These are phyloP conservation scores for Beauveria sp. DNA, from an alignment of 2,329 filamentous ascomycete species.

Conservation along the genomic window DNA sequence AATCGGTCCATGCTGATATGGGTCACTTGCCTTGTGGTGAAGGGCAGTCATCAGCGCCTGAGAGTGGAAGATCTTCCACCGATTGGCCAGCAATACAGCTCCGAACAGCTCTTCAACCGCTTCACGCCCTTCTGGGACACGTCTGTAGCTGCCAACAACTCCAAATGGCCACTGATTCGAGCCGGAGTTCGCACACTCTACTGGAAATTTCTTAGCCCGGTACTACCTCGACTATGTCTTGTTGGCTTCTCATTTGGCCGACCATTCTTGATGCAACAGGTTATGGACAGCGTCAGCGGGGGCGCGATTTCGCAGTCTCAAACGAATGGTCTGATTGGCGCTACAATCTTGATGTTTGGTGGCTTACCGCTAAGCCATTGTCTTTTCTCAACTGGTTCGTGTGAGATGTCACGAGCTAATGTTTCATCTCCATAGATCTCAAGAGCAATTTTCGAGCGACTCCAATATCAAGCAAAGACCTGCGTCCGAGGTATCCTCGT, in stretches of 20 bases:
- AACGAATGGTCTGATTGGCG: not conserved
- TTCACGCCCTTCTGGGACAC: not conserved
- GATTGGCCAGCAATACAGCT: not conserved
- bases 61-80: not conserved
- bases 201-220: not conserved
- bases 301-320: not conserved
- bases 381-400: not conserved
- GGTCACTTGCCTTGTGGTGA: not conserved
- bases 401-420: not conserved
- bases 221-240: not conserved
- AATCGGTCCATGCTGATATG: not conserved
- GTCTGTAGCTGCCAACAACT: not conserved
- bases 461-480: not conserved
- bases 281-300: not conserved
- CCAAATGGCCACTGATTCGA: not conserved
- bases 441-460: not conserved
- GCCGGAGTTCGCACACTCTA: not conserved
- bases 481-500: not conserved
- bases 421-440: not conserved
- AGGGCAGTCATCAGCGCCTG: not conserved
- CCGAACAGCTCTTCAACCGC: not conserved
- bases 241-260: conserved; percentile 1
- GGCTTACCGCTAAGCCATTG: not conserved
- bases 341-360: conserved; percentile 2
- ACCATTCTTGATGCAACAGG: conserved; percentile 5